phyloP scores from a whole-genome alignment of 2,329 filamentous ascomycete species.

The Microcera coccophila region DNA sequence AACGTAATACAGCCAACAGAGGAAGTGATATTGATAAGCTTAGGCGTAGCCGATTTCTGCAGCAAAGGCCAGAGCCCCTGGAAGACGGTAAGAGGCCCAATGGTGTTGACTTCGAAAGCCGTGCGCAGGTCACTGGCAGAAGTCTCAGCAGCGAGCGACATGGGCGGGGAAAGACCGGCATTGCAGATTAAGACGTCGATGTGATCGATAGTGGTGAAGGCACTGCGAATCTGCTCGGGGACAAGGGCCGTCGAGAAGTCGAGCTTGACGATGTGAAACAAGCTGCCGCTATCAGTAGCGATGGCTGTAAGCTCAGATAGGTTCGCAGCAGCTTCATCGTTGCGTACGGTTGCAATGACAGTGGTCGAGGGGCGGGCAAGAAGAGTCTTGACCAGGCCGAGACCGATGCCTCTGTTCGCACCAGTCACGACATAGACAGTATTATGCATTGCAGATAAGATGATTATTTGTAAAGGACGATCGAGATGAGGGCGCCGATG shows the following conservation, averaged over 20 bases:
- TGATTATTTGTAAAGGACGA: no score
- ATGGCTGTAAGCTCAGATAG: conserved; percentile 18
- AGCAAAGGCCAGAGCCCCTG: no score
- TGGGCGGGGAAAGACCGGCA: conserved; percentile 38
- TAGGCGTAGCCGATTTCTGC: no score
- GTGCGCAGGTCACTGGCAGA: conserved; percentile 33
- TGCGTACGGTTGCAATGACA: conserved; percentile 37
- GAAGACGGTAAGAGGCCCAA: conserved; percentile 35
- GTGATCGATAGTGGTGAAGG: conserved; percentile 31
- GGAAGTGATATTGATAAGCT: no score
- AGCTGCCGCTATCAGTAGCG: conserved; percentile 26
- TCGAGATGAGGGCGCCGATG: no score
- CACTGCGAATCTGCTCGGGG: conserved; percentile 12
- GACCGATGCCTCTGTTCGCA: conserved; percentile 40
- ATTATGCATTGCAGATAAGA: conserved; percentile 8
- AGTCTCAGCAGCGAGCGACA: conserved; percentile 26
- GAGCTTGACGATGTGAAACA: conserved; percentile 35
- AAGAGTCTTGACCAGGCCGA: conserved; percentile 34
- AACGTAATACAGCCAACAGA: no score
- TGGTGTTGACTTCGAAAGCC: conserved; percentile 43
- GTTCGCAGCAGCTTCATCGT: conserved; percentile 14
- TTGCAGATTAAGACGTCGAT: conserved; percentile 53
- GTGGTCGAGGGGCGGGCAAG: conserved; percentile 53
- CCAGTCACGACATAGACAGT: conserved; percentile 39
- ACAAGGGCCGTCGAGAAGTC: conserved; percentile 32